A percentile compares a stretch with the other conserved stretches of the same genome.
Evolutionary conservation across 495 filamentous ascomycete genomes (phyloP).

Genomic region (Penicillium argentinense): DNA sequence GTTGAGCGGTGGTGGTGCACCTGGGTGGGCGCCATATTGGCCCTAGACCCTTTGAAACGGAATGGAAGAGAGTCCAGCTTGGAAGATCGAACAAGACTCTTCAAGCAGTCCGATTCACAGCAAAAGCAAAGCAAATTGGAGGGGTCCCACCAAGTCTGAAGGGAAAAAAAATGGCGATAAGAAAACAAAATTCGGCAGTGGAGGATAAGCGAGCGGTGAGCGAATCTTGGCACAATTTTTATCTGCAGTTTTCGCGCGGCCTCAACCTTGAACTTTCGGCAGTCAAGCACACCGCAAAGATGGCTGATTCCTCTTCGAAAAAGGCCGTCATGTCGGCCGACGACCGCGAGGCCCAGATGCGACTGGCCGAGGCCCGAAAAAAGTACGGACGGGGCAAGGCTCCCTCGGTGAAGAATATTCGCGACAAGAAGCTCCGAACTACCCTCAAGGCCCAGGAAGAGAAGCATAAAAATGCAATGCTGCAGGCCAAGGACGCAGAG

Average conservation of each 20-base stretch:
- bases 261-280: neutral
- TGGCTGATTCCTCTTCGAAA: slow-evolving; percentile 25
- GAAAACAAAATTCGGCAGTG: slow-evolving; percentile 39
- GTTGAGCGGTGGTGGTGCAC: slow-evolving; percentile 88
- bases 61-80: slow-evolving; percentile 69
- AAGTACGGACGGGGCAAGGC: slow-evolving; percentile 81
- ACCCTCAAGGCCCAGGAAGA: slow-evolving; percentile 75
- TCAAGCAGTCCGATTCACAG: slow-evolving; percentile 5
- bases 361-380: slow-evolving; percentile 63
- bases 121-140: slow-evolving; percentile 8
- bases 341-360: slow-evolving; percentile 39
- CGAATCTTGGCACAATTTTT: slow-evolving; percentile 34
- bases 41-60: slow-evolving; percentile 80
- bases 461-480: slow-evolving; percentile 75
- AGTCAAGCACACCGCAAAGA: slow-evolving; percentile 14
- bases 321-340: slow-evolving; percentile 34
- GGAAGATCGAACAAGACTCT: slow-evolving; percentile 9
- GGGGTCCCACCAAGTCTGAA: slow-evolving; percentile 7
- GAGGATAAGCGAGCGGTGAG: slow-evolving; percentile 41
- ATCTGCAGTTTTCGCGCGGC: slow-evolving; percentile 13
- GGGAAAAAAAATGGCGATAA: slow-evolving; percentile 32
- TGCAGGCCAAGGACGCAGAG: slow-evolving; percentile 90
- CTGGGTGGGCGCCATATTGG: slow-evolving; percentile 49
- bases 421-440: slow-evolving; percentile 85
- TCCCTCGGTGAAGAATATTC: slow-evolving; percentile 55